These are phyloP conservation scores for Fusarium fujikuroi DNA, from an alignment of 2,329 filamentous ascomycete species.

Conservation along the genomic window DNA sequence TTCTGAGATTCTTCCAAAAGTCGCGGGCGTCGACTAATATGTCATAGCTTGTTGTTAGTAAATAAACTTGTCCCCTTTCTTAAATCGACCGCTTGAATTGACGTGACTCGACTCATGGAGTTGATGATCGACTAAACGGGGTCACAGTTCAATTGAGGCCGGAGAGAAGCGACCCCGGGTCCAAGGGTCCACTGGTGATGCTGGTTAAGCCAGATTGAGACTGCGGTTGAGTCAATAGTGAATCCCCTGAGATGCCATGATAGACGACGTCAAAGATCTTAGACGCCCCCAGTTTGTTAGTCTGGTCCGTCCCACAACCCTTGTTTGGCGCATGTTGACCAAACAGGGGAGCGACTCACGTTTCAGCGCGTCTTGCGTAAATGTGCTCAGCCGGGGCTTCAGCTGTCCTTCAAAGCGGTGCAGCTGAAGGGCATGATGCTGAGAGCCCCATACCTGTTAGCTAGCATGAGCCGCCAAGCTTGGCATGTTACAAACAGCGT, in stretches of 20 bases:
- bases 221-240: slow-evolving; percentile 17
- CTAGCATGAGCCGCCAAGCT: slow-evolving; percentile 32
- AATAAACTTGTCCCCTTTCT: slow-evolving; percentile 29
- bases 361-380: slow-evolving; percentile 43
- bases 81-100: slow-evolving; percentile 13
- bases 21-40: slow-evolving; percentile 16
- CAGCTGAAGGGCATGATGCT: slow-evolving; percentile 41
- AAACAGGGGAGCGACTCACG: slow-evolving; percentile 46
- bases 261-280: slow-evolving; percentile 36
- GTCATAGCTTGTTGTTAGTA: slow-evolving; percentile 21
- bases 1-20: slow-evolving; percentile 10
- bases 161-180: slow-evolving; percentile 39
- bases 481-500: slow-evolving; percentile 30
- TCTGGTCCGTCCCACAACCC: slow-evolving; percentile 23
- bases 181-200: slow-evolving; percentile 16
- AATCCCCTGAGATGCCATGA: slow-evolving; percentile 22
- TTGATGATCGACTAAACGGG: slow-evolving; percentile 20
- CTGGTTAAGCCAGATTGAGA: slow-evolving; percentile 33
- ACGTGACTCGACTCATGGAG: slow-evolving; percentile 4
- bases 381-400: slow-evolving; percentile 30
- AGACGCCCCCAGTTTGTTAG: slow-evolving; percentile 25
- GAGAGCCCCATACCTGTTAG: slow-evolving; percentile 27
- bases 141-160: slow-evolving; percentile 31
- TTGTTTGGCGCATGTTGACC: slow-evolving; percentile 34
- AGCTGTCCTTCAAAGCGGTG: slow-evolving; percentile 22